These are phyloP conservation scores for Cymodocea nodosa DNA, from an alignment of 116 monocot genomes.

Conservation along the genomic window DNA sequence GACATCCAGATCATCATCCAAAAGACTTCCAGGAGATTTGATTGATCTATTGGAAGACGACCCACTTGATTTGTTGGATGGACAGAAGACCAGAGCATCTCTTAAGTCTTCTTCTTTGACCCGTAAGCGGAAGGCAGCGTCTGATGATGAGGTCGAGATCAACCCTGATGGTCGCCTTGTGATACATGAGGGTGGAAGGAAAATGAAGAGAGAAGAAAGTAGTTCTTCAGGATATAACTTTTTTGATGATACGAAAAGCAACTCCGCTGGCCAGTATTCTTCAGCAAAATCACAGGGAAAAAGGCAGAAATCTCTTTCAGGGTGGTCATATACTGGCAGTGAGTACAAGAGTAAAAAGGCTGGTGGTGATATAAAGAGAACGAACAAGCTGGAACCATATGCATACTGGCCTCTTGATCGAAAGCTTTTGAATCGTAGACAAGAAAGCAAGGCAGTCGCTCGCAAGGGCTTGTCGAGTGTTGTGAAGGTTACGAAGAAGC, in stretches of 20 bases:
- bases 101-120: slow-evolving; percentile 21
- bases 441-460: slow-evolving; percentile 39
- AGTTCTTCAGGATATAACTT: slow-evolving; percentile 9
- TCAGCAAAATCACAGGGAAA: slow-evolving; percentile 23
- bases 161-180: slow-evolving; percentile 74
- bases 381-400: slow-evolving; percentile 63
- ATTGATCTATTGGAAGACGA: slow-evolving; percentile 42
- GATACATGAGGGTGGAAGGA: slow-evolving; percentile 33
- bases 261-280: slow-evolving; percentile 18
- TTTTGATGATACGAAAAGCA: slow-evolving; percentile 40
- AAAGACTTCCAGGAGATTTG: slow-evolving; percentile 53
- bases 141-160: slow-evolving; percentile 51
- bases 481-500: slow-evolving; percentile 47
- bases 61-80: slow-evolving; percentile 77
- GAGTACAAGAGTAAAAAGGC: slow-evolving; percentile 61
- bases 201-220: slow-evolving; percentile 25
- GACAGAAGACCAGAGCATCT: slow-evolving; percentile 49
- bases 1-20: slow-evolving; percentile 18
- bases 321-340: slow-evolving; percentile 66
- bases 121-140: slow-evolving; percentile 39
- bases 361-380: slow-evolving; percentile 49
- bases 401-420: slow-evolving; percentile 79
- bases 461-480: slow-evolving; percentile 63
- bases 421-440: slow-evolving; percentile 50
- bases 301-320: slow-evolving; percentile 42